Conservation (phyloP, 2,329 filamentous ascomycete genomes). For the Claviceps fusiformis region DNA sequence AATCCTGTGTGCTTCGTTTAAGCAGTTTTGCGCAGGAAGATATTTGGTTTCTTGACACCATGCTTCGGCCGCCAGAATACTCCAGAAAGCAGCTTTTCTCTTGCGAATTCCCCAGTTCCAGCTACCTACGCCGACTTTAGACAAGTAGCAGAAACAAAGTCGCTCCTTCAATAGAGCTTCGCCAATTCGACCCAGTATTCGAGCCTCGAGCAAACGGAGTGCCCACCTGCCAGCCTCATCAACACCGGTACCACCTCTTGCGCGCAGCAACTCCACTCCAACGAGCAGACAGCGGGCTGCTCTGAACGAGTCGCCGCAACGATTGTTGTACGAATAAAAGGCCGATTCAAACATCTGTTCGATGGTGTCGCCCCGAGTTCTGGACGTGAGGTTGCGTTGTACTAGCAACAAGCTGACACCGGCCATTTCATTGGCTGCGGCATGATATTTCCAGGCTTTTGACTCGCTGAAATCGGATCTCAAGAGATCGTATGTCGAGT, state of each 20-base stretch:
- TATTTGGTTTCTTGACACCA: constrained; percentile 71
- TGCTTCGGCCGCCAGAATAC: constrained; percentile 64
- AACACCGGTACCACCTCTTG: constrained; percentile 64
- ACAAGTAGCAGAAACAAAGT: constrained; percentile 69
- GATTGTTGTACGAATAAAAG: constrained; percentile 81
- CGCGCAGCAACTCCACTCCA: constrained; percentile 66
- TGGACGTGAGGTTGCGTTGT: constrained; percentile 57
- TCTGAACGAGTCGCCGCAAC: constrained; percentile 67
- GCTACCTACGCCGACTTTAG: constrained; percentile 53
- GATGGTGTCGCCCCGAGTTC: constrained; percentile 65
- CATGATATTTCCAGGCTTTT: constrained; percentile 94
- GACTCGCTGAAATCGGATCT: constrained; percentile 83
- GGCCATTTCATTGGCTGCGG: constrained; percentile 89
- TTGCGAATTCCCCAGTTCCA: constrained; percentile 56
- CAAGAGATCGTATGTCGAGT: constrained; percentile 83
- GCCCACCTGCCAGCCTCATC: constrained; percentile 86
- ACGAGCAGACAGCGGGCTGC: constrained; percentile 66
- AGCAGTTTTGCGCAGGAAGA: constrained; percentile 62
- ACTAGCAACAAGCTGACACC: constrained; percentile 72
- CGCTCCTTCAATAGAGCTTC: constrained; percentile 78
- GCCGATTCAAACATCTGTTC: constrained; percentile 83
- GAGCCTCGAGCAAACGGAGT: constrained; percentile 63
- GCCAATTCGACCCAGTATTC: constrained; percentile 59
- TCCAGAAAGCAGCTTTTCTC: constrained; percentile 85
- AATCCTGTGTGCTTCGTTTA: constrained; percentile 52